phyloP scores from a whole-genome alignment of 2,329 filamentous ascomycete species.

The Rhinocladiella similis region DNA sequence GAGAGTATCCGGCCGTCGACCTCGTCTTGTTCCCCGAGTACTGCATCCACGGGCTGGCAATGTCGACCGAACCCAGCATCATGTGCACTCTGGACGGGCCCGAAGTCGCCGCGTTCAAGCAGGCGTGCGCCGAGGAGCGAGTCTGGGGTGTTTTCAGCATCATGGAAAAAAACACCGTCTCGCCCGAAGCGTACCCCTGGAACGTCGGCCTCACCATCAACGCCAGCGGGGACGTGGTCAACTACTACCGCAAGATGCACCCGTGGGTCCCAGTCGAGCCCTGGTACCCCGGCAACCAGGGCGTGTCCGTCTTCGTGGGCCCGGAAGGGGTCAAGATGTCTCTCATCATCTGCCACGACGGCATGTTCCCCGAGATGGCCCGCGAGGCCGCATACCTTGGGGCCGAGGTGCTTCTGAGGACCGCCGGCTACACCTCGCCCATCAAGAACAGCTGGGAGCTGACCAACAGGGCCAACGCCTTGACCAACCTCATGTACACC shows the following conservation, averaged over 20 bases:
- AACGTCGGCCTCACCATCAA: conserved; percentile 12
- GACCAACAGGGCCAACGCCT: conserved; percentile 7
- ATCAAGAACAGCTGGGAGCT: conserved; percentile 9
- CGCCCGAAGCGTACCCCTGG: conserved; percentile 2
- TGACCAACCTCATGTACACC: conserved; percentile 13
- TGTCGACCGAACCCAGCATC: conserved; percentile 2
- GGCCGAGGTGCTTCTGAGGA: conserved; percentile 6
- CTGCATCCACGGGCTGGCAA: conserved; percentile 7
- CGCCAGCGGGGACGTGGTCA: conserved; percentile 1
- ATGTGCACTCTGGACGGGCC: conserved; percentile 9
- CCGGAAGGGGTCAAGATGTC: conserved; percentile 10
- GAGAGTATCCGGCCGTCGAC: conserved; percentile 7
- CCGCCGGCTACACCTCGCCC: conserved; percentile 10
- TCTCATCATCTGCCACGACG: conserved; percentile 13
- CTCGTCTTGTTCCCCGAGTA: conserved; percentile 10
- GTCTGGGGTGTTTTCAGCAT: conserved; percentile 14
- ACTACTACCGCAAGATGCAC: conserved; percentile 11
- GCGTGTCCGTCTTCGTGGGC: conserved; percentile 6
- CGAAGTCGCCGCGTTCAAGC: conserved; percentile 5
- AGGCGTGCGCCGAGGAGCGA: conserved; percentile 1
- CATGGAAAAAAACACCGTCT: conserved; percentile 10
- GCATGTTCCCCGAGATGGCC: conserved; percentile 13
- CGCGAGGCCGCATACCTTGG: conserved; percentile 11
- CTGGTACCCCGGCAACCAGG: conserved; percentile 11
- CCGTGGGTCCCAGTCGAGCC: conserved; percentile 12